Conservation (phyloP, 2,329 filamentous ascomycete genomes). For the Claviceps sorghi region DNA sequence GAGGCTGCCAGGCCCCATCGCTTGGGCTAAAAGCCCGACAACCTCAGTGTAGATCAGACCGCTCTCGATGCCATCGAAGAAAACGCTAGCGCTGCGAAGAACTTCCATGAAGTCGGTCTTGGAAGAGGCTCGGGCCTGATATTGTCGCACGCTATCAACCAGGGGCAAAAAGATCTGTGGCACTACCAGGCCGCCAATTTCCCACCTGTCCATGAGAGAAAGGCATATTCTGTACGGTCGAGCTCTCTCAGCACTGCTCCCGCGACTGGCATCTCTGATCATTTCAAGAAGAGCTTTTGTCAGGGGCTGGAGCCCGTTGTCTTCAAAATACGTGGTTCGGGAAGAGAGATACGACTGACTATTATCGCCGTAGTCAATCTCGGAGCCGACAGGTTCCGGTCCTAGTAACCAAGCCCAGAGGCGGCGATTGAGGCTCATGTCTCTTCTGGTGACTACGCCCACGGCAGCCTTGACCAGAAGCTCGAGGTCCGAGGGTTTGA, state of each 20-base stretch:
- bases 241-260: slow-evolving; percentile 46
- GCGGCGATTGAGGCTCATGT: slow-evolving; percentile 91
- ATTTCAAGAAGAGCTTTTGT: slow-evolving; percentile 62
- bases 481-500: slow-evolving; percentile 63
- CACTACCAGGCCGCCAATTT: slow-evolving; percentile 81
- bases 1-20: slow-evolving; percentile 34
- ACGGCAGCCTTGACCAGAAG: slow-evolving; percentile 68
- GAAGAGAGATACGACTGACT: slow-evolving; percentile 34
- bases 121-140: slow-evolving; percentile 49
- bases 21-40: slow-evolving; percentile 48
- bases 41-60: slow-evolving; percentile 83
- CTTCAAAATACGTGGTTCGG: slow-evolving; percentile 68
- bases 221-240: slow-evolving; percentile 83
- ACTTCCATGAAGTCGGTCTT: slow-evolving; percentile 71
- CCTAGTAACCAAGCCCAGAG: slow-evolving; percentile 96
- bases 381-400: slow-evolving; percentile 43
- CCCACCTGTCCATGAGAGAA: slow-evolving; percentile 96
- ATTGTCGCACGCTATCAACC: slow-evolving; percentile 63
- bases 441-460: slow-evolving; percentile 75
- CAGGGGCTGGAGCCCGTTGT: slow-evolving; percentile 60
- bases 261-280: slow-evolving; percentile 37
- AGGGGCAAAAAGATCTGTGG: slow-evolving; percentile 79
- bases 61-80: slow-evolving; percentile 95
- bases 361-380: slow-evolving; percentile 32
- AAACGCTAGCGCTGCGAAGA: slow-evolving; percentile 80